These are phyloP conservation scores for Fusarium solani-melongenae DNA, from an alignment of 2,329 filamentous ascomycete genomes.

Conservation along the genomic window DNA sequence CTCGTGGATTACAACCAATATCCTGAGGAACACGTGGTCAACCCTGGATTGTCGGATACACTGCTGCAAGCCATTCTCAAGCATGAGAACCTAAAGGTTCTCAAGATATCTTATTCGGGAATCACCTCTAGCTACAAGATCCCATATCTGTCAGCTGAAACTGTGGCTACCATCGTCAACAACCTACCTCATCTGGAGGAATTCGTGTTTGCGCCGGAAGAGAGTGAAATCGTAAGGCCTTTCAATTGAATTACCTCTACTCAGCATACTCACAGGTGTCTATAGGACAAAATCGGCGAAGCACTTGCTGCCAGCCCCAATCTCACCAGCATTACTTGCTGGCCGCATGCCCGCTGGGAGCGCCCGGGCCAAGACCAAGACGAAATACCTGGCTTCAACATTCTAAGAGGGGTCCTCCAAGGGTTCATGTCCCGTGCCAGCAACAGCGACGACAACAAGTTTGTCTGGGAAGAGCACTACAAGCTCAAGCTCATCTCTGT, in stretches of 20 bases:
- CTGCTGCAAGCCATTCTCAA: constrained; percentile 30
- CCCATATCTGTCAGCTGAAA: constrained; percentile 19
- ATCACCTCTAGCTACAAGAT: not conserved
- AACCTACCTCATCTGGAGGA: constrained; percentile 12
- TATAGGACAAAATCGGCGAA: constrained; percentile 17
- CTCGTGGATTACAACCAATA: constrained; percentile 9
- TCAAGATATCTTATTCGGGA: constrained; percentile 9
- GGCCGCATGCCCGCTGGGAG: not conserved
- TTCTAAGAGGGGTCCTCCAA: not conserved
- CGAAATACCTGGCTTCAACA: not conserved
- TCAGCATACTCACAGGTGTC: not conserved
- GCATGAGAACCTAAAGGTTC: constrained; percentile 18
- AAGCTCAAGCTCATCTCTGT: constrained; percentile 7
- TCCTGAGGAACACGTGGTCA: not conserved
- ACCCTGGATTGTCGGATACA: constrained; percentile 6
- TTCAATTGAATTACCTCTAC: not conserved
- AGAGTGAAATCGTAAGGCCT: constrained; percentile 11
- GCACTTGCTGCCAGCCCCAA: constrained; percentile 10
- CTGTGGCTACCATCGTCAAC: constrained; percentile 17
- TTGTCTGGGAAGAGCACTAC: constrained; percentile 30
- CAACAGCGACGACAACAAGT: not conserved
- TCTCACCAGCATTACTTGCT: constrained; percentile 14
- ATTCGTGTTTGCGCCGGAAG: constrained; percentile 16
- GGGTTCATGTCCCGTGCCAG: not conserved
- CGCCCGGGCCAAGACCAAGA: not conserved